Base-by-base conservation (phyloP, 139 green algal genomes). In the Chlorella sp. region DNA sequence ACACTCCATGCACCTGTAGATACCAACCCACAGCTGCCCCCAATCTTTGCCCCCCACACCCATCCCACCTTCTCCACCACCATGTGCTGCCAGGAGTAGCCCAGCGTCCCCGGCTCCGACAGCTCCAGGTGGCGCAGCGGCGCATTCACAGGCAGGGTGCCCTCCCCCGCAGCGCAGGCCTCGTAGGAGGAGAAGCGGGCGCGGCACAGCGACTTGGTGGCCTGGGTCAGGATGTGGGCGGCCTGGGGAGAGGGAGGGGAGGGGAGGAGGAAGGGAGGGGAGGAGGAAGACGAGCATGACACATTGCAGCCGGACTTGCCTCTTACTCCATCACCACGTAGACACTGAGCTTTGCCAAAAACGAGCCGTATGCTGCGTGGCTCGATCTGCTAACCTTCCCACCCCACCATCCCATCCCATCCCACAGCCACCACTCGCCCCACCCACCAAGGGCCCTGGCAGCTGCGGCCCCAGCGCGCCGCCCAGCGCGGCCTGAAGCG, bases 171-270 rank as follows among this genome's bases (percentile, higher is more conserved):
- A 0, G 81, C 44, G 32, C 68, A 78, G 23, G 47, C 32, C 32
- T 85, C 68, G 34, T 47, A 68, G 13, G 34, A 32, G 21, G 44
- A 65, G 72, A 74, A 81, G n/a, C 72, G 71, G n/a, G 81, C 81
- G 9, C 81, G 81, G 81, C 87, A 75, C 17, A 89, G 47, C 65
- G 91, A 76, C n/a, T 83, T 63, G 38, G 85, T 36, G 68, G 88
- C 88, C 1, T 75, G 78, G 36, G 75, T 82, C 21, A 91, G 72
- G 63, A 93, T 44, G 78, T 93, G 90, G 18, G 80, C 85, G 36
- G 84, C 78, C 62, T 74, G 60, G 1, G 23, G 57, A 15, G 57
- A 69, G 20, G 0, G 18, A 39, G 70, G 39, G 65, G 18, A 11
- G 65, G 36, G 30, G 12, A 15, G 65, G 65, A 41, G 65, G 65